Conservation (phyloP, 352 stramenopile species). For the Phytopythium oedochilum region DNA sequence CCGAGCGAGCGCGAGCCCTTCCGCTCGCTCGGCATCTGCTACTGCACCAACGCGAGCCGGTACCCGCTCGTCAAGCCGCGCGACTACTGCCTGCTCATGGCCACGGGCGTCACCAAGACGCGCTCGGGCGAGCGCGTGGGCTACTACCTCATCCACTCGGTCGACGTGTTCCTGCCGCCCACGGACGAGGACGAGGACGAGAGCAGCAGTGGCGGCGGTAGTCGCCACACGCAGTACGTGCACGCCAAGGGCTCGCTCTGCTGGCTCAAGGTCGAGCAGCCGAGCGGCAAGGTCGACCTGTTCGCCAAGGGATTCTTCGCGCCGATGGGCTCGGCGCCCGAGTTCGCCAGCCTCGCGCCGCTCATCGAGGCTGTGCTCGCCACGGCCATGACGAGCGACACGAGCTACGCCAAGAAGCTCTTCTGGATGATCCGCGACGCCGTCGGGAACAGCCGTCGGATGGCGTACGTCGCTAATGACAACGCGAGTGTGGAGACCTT, state of each 20-base stretch:
- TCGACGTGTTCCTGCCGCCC: slow-evolving; percentile 33
- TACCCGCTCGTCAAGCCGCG: slow-evolving; percentile 30
- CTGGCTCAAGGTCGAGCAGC: slow-evolving; percentile 29
- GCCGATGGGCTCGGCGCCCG: slow-evolving; percentile 21
- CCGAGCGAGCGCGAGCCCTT: slow-evolving; percentile 43
- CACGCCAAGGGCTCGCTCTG: slow-evolving; percentile 37
- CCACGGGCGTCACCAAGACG: slow-evolving; percentile 35
- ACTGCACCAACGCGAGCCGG: slow-evolving; percentile 28
- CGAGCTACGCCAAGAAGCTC: slow-evolving; percentile 34
- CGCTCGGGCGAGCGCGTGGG: slow-evolving; percentile 42
- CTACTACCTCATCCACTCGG: slow-evolving; percentile 45
- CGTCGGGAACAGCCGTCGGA: slow-evolving; percentile 1
- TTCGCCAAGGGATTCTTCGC: slow-evolving; percentile 35
- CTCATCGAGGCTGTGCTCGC: slow-evolving; percentile 32
- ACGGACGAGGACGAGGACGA: slow-evolving; percentile 11
- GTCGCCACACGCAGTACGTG: slow-evolving; percentile 16
- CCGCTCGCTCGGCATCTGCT: slow-evolving; percentile 41
- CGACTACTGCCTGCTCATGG: slow-evolving; percentile 32
- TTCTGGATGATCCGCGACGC: slow-evolving; percentile 45
- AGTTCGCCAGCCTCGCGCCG: slow-evolving; percentile 23
- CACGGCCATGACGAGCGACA: slow-evolving; percentile 27
- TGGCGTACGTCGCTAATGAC: background rate
- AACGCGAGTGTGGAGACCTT: no score
- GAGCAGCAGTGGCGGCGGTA: background rate
- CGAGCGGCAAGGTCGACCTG: slow-evolving; percentile 32